Conservation (phyloP, 768 basidiomycete species). For the Crepidotus variabilis region DNA sequence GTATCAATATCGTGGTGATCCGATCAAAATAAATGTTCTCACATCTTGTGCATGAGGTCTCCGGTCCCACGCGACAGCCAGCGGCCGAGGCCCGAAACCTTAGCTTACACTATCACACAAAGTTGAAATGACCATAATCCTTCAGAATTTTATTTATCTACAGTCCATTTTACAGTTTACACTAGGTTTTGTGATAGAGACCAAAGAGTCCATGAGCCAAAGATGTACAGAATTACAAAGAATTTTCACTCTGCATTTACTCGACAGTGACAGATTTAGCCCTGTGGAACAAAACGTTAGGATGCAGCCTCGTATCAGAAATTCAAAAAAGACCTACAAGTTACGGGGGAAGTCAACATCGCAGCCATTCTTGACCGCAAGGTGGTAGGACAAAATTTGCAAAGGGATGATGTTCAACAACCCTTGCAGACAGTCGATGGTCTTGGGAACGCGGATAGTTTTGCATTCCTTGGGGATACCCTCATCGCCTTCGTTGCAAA, state of each 20-base stretch:
- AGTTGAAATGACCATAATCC: no score
- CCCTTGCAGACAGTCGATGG: conserved; percentile 93
- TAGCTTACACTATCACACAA: no score
- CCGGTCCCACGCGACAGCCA: no score
- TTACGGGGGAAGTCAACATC: conserved; percentile 99
- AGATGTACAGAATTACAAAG: not conserved
- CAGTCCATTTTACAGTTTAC: no score
- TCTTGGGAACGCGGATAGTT: conserved; percentile 93
- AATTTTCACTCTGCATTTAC: conserved; percentile 28
- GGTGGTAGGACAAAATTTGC: conserved; percentile 93
- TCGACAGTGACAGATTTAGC: conserved; percentile 77
- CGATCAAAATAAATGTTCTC: no score
- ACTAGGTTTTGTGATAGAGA: not conserved
- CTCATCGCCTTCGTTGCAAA: conserved; percentile 92
- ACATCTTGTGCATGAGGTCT: no score
- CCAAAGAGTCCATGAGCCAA: not conserved
- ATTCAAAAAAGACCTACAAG: conserved; percentile 51
- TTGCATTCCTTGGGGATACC: conserved; percentile 69
- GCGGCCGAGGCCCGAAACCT: no score
- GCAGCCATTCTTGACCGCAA: conserved; percentile 92
- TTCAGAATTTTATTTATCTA: no score
- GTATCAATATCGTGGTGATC: no score
- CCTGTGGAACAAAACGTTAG: conserved; percentile 30
- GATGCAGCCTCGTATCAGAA: not conserved
- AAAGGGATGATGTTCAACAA: conserved; percentile 95